These are phyloP conservation scores for Fraxinus nigra DNA, from an alignment of 305 asterid genomes.

Conservation along the genomic window DNA sequence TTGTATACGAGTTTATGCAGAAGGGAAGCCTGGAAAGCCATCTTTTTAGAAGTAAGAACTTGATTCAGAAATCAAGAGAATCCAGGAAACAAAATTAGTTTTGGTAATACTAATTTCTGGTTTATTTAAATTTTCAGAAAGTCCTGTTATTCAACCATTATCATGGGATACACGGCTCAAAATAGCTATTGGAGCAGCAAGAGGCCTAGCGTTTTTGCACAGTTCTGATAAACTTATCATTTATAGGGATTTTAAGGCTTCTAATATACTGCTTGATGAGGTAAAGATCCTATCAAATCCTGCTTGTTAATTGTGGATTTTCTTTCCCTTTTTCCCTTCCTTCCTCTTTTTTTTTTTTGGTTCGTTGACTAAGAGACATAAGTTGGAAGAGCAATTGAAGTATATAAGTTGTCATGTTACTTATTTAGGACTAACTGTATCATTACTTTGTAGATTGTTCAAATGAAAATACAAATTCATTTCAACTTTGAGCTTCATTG, in stretches of 20 bases:
- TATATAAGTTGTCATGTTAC: not conserved
- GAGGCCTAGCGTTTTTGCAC: conserved; percentile 78
- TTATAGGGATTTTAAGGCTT: conserved; percentile 89
- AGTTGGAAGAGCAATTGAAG: not conserved
- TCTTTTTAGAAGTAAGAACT: conserved; percentile 78
- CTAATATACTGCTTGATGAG: conserved; percentile 90
- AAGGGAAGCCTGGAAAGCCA: conserved; percentile 92
- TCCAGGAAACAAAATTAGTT: not conserved
- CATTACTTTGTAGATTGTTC: not conserved
- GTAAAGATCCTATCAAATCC: conserved; percentile 37
- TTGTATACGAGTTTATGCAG: conserved; percentile 80
- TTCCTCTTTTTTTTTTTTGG: not conserved
- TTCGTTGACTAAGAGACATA: not conserved
- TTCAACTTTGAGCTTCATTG: conserved; percentile 6
- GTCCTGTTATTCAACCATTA: conserved; percentile 50
- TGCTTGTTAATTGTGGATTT: not conserved
- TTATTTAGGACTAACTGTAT: not conserved
- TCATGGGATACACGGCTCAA: conserved; percentile 75
- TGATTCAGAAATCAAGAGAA: conserved; percentile 17
- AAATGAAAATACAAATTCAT: not conserved
- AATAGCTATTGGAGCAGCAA: conserved; percentile 84
- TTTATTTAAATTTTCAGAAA: conserved; percentile 46
- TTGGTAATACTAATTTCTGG: conserved; percentile 16
- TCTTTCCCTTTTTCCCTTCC: not conserved
- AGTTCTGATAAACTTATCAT: conserved; percentile 67